These are phyloP conservation scores for Dothistroma pini DNA, from an alignment of 2,329 filamentous ascomycete species.

Conservation along the genomic window DNA sequence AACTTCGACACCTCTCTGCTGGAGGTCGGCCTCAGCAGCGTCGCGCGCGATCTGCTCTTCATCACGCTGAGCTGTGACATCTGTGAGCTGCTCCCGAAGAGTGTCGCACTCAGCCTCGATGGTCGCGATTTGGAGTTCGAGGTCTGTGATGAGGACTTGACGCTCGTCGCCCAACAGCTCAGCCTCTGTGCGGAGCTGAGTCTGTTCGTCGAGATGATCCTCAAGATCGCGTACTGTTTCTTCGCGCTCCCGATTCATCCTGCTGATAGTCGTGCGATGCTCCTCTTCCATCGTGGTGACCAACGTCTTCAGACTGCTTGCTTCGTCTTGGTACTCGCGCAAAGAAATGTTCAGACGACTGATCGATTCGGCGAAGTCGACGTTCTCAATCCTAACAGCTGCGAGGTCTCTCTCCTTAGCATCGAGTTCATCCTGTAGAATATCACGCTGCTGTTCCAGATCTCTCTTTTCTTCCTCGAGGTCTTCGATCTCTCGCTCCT, in stretches of 20 bases:
- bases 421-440: slow-evolving; percentile 23
- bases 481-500: slow-evolving; percentile 37
- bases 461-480: slow-evolving; percentile 37
- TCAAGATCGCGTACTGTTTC: slow-evolving; percentile 37
- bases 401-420: slow-evolving; percentile 24
- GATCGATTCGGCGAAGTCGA: slow-evolving; percentile 36
- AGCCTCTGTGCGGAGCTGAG: slow-evolving; percentile 36
- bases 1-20: slow-evolving; percentile 38
- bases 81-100: slow-evolving; percentile 32
- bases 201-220: slow-evolving; percentile 37
- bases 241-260: slow-evolving; percentile 40
- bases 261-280: slow-evolving; percentile 35
- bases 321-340: slow-evolving; percentile 39
- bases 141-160: slow-evolving; percentile 37
- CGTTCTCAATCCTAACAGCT: slow-evolving; percentile 27
- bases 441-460: slow-evolving; percentile 31
- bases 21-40: slow-evolving; percentile 37
- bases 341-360: slow-evolving; percentile 39
- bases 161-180: slow-evolving; percentile 41
- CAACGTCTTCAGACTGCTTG: slow-evolving; percentile 37
- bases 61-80: slow-evolving; percentile 35
- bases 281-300: slow-evolving; percentile 41
- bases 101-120: slow-evolving; percentile 38
- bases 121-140: slow-evolving; percentile 38
- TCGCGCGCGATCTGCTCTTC: slow-evolving; percentile 34